These are phyloP conservation scores for Neonectria hederae DNA, from an alignment of 2,329 filamentous ascomycete species.

Conservation along the genomic window DNA sequence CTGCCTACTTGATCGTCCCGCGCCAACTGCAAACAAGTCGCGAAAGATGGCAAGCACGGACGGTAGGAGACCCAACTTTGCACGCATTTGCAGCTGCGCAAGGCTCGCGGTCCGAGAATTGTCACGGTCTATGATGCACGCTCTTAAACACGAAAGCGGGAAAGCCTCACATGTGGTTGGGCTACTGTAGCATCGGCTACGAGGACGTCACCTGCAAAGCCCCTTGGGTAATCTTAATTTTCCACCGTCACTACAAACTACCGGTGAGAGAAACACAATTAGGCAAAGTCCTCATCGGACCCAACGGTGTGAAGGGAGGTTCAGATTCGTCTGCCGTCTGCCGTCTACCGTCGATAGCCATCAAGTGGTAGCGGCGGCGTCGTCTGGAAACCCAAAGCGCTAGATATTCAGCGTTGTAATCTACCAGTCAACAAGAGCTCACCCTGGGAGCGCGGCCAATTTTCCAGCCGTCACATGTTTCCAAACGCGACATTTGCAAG, in stretches of 20 bases:
- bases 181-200: slow-evolving; percentile 34
- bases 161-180: slow-evolving; percentile 14
- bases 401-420: neutral
- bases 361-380: slow-evolving; percentile 2
- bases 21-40: slow-evolving; percentile 14
- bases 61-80: neutral
- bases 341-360: neutral
- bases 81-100: slow-evolving; percentile 9
- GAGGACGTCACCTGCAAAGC: slow-evolving; percentile 27
- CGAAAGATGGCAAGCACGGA: neutral
- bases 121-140: neutral
- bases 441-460: neutral
- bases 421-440: neutral
- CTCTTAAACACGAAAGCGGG: slow-evolving; percentile 6
- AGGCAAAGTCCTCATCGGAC: neutral
- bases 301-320: neutral
- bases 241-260: neutral
- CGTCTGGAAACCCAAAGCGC: neutral
- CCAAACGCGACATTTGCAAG: neutral
- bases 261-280: slow-evolving; percentile 8
- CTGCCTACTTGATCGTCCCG: slow-evolving; percentile 42
- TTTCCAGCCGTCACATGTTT: slow-evolving; percentile 4
- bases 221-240: slow-evolving; percentile 40
- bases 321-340: neutral
- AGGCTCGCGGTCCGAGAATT: neutral